These are phyloP conservation scores for Inga leiocalycina DNA, from an alignment of 306 rosid species.

Conservation along the genomic window DNA sequence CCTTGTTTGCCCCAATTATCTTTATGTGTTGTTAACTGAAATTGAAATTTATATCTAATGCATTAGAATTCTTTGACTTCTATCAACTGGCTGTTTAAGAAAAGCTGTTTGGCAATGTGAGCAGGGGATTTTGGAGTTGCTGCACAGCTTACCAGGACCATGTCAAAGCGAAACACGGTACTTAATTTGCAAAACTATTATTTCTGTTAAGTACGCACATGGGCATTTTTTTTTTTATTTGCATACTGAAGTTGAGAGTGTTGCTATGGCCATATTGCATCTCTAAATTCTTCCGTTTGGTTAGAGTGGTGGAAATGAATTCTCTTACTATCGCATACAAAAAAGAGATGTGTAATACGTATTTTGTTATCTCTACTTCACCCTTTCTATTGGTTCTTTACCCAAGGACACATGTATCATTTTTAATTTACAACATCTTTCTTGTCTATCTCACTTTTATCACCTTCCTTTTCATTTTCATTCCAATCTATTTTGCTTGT, in stretches of 20 bases:
- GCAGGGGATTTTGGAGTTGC: slow-evolving; percentile 99
- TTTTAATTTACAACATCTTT: neutral
- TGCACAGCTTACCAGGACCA: slow-evolving; percentile 97
- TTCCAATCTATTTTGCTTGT: neutral
- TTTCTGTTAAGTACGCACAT: neutral
- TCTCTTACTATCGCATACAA: neutral
- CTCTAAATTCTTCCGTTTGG: neutral
- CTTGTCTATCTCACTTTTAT: neutral
- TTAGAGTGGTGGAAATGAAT: neutral
- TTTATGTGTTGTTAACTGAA: slow-evolving; percentile 21
- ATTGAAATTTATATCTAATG: slow-evolving; percentile 26
- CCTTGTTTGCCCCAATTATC: neutral
- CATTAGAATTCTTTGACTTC: slow-evolving; percentile 20
- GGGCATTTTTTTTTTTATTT: neutral
- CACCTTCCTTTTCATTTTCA: neutral
- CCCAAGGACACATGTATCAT: neutral
- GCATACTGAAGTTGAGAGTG: neutral
- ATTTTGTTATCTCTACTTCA: neutral
- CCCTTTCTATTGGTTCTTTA: neutral
- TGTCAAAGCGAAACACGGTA: slow-evolving; percentile 99
- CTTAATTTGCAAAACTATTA: slow-evolving; percentile 21
- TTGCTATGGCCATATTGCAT: neutral
- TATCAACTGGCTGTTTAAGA: slow-evolving; percentile 27
- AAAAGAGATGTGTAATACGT: neutral
- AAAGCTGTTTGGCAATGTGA: slow-evolving; percentile 37